These are phyloP conservation scores for Thalassiosira delicatula DNA, from an alignment of 352 stramenopile genomes.

Conservation along the genomic window DNA sequence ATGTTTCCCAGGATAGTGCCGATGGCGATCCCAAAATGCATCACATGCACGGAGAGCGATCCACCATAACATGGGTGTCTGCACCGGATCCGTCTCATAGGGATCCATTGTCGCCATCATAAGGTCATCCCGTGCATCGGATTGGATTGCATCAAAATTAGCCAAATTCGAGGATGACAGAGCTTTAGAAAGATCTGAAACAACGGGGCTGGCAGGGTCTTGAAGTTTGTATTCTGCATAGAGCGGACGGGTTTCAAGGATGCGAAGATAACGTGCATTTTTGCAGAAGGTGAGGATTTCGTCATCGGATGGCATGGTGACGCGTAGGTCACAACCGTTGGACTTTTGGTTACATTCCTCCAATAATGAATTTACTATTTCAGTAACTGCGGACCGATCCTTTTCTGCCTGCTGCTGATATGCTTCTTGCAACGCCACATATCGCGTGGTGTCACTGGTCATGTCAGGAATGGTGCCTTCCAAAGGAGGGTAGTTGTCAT, in stretches of 20 bases:
- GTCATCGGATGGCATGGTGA: conserved; percentile 77
- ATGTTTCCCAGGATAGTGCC: conserved; percentile 87
- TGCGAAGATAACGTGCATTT: conserved; percentile 89
- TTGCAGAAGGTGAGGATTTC: conserved; percentile 91
- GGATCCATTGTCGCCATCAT: conserved; percentile 72
- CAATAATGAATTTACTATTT: conserved; percentile 46
- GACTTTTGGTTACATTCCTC: conserved; percentile 41
- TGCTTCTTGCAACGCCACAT: conserved; percentile 92
- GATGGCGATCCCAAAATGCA: conserved; percentile 77
- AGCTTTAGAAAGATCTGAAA: conserved; percentile 13
- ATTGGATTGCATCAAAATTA: conserved; percentile 49
- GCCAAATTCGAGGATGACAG: conserved; percentile 4
- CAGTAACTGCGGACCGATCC: conserved; percentile 69
- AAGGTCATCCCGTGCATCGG: conserved; percentile 63
- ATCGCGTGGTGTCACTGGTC: conserved; percentile 93
- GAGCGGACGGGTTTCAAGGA: conserved; percentile 87
- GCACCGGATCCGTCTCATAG: conserved; percentile 84
- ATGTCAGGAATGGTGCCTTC: conserved; percentile 95
- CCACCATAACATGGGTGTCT: conserved; percentile 95
- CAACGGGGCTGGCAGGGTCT: conserved; percentile 38
- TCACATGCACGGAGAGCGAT: conserved; percentile 90
- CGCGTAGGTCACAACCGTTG: conserved; percentile 23
- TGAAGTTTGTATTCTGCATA: conserved; percentile 86
- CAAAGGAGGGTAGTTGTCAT: conserved; percentile 81
- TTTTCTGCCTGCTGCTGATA: conserved; percentile 90